phyloP scores from a whole-genome alignment of 305 asterid species.

The Plantago coronopus region DNA sequence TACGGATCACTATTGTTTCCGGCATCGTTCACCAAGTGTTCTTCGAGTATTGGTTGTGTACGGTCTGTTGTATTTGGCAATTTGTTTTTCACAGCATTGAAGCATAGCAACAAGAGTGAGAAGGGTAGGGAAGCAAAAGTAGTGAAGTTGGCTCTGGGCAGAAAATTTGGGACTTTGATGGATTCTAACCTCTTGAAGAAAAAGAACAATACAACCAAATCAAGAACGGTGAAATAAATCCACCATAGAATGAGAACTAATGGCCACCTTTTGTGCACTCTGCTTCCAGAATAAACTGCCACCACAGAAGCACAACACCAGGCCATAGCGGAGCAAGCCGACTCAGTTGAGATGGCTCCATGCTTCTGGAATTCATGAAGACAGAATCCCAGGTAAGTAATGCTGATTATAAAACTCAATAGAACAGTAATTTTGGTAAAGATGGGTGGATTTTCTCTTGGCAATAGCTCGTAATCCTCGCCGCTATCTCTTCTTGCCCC shows the following conservation, averaged over 20 bases:
- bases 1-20: conserved; percentile 32
- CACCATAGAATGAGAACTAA: conserved; percentile 61
- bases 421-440: conserved; percentile 37
- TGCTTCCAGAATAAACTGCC: conserved; percentile 34
- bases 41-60: conserved; percentile 41
- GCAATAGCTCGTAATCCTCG: conserved; percentile 9
- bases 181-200: conserved; percentile 26
- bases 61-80: conserved; percentile 22
- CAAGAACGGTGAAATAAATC: conserved; percentile 40
- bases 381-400: conserved; percentile 43
- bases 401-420: conserved; percentile 34
- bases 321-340: conserved; percentile 31
- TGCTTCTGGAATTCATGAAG: conserved; percentile 35
- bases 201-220: conserved; percentile 30
- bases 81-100: conserved; percentile 29
- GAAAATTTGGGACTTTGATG: conserved; percentile 27
- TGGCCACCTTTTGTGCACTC: conserved; percentile 49
- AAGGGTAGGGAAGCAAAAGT: conserved; percentile 41
- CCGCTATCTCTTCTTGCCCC: conserved; percentile 28
- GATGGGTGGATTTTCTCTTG: conserved; percentile 26
- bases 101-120: conserved; percentile 41
- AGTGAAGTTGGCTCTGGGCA: conserved; percentile 32
- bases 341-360: conserved; percentile 21
- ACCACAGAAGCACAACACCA: conserved; percentile 48
- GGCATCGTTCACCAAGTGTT: conserved; percentile 15